A percentile compares a stretch with the other conserved stretches of the same genome.
Conservation (phyloP, 2,329 filamentous ascomycete genomes). For the Davidsoniella virescens region DNA sequence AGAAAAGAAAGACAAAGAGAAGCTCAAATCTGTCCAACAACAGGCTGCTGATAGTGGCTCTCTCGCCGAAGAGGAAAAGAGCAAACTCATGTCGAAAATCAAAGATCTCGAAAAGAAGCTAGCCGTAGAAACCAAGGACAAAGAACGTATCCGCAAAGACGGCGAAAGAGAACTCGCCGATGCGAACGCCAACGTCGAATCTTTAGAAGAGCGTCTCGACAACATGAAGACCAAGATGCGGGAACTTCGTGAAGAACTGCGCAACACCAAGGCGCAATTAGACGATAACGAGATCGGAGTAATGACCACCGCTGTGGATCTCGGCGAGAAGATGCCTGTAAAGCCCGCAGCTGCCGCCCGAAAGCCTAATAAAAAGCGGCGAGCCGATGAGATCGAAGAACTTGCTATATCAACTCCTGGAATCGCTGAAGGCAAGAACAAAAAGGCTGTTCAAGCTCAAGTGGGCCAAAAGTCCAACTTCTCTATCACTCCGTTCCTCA, state of each 20-base stretch:
- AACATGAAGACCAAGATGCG: slow-evolving; percentile 59
- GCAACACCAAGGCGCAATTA: slow-evolving; percentile 26
- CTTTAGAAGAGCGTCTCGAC: slow-evolving; percentile 54
- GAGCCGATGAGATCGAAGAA: slow-evolving; percentile 30
- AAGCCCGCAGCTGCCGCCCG: slow-evolving; percentile 20
- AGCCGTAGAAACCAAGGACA: slow-evolving; percentile 27
- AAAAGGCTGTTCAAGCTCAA: slow-evolving; percentile 38
- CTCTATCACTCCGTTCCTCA: slow-evolving; percentile 87
- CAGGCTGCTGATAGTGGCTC: slow-evolving; percentile 4
- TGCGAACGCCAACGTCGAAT: slow-evolving; percentile 43
- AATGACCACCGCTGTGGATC: background rate
- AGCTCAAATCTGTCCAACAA: slow-evolving; percentile 21
- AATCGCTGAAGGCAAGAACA: slow-evolving; percentile 28
- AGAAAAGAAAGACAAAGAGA: slow-evolving; percentile 32
- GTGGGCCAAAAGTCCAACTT: slow-evolving; percentile 81
- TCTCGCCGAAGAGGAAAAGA: slow-evolving; percentile 2
- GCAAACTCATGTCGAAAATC: slow-evolving; percentile 7
- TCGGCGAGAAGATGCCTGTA: slow-evolving; percentile 17
- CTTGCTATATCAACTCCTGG: slow-evolving; percentile 30
- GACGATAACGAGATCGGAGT: slow-evolving; percentile 19
- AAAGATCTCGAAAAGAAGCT: slow-evolving; percentile 21
- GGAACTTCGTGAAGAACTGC: slow-evolving; percentile 30
- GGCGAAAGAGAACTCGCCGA: slow-evolving; percentile 40
- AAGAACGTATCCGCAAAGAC: slow-evolving; percentile 29
- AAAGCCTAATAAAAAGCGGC: slow-evolving; percentile 28